Conservation (phyloP, 495 filamentous ascomycete species). For the Pyrenopolyporus hunteri region DNA sequence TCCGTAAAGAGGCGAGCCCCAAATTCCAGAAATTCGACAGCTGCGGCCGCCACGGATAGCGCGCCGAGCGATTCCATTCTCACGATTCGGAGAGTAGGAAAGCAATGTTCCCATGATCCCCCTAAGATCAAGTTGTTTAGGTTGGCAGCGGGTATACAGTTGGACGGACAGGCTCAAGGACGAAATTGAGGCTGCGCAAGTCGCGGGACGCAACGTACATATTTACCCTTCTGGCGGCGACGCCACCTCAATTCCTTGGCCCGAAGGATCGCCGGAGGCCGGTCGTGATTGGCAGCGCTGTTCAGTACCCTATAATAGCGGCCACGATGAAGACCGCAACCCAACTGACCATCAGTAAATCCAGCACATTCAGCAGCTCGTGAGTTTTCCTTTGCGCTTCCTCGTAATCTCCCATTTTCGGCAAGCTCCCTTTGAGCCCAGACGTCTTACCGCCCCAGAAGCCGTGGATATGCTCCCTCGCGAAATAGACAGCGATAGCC, state of each 20-base stretch:
- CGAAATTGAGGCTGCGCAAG: no score
- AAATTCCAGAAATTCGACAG: neutral
- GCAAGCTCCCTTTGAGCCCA: conserved; percentile 13
- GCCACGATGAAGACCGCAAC: neutral
- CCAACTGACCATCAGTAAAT: neutral
- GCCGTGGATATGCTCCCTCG: conserved; percentile 8
- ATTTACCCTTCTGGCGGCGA: no score
- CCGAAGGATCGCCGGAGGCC: no score
- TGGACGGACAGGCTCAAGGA: no score
- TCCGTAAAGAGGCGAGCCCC: neutral
- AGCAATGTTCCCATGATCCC: no score
- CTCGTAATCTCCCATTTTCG: conserved; percentile 30
- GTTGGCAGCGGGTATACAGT: no score
- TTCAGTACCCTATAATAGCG: neutral
- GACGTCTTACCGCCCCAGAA: conserved; percentile 20
- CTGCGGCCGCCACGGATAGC: neutral
- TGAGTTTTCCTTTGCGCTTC: conserved; percentile 13
- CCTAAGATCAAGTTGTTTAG: no score
- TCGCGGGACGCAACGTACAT: no score
- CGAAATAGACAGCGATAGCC: conserved; percentile 12
- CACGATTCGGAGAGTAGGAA: no score
- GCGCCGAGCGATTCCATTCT: neutral
- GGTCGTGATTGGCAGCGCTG: no score
- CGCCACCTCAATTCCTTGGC: no score
- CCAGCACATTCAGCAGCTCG: neutral